Base-by-base conservation (phyloP, 768 basidiomycete genomes). In the Mycena sanguinolenta region DNA sequence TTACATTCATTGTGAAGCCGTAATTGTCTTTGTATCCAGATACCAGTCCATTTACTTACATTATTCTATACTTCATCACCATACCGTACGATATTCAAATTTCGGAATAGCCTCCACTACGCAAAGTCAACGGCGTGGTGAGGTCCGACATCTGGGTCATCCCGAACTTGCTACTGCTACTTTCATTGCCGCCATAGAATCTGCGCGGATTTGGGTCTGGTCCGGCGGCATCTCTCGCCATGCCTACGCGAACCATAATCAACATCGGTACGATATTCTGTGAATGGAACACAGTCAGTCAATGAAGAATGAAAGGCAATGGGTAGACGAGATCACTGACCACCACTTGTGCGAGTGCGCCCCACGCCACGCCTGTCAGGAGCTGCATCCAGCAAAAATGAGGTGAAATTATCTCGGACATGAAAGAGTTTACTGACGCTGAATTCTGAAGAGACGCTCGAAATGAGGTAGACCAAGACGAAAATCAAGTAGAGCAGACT, bases 181-280 rank as follows among this genome's bases (percentile, higher is more conserved):
- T 30, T 14, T 34, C 0, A 38, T 58, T 58, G 6, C 34, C 55
- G 21, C 55, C 55, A 9, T 58, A 38, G 13, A 58, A 58, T 13
- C 12, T 25, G 36, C 55, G 55, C n/a, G n/a, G 21, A 5, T 58
- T 23, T 12, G 34, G 4, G 5, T 14, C 23, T 9, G 34, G 34
- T 5, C 38, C 55, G 14, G 17, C 36, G n/a, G 23, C 21, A 12
- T 23, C 36, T 6, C 23, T 30, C 25, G 65, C 25, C 0, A 66
- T 59, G 17, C 65, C 65, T 3, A 66, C 58, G 50, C 65, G 58
- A 2, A 66, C 58, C 13, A 66, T 52, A 14, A 59, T 59, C 58
- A 59, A 53, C 46, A 66, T 52, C 19, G 65, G 65, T 16, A 66
- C 36, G 38, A 59, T 66, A 32, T 66, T 66, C 65, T 66, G 17